These are phyloP conservation scores for Physocladia obscura DNA, from an alignment of 192 early-diverging fungal genomes.

Conservation along the genomic window DNA sequence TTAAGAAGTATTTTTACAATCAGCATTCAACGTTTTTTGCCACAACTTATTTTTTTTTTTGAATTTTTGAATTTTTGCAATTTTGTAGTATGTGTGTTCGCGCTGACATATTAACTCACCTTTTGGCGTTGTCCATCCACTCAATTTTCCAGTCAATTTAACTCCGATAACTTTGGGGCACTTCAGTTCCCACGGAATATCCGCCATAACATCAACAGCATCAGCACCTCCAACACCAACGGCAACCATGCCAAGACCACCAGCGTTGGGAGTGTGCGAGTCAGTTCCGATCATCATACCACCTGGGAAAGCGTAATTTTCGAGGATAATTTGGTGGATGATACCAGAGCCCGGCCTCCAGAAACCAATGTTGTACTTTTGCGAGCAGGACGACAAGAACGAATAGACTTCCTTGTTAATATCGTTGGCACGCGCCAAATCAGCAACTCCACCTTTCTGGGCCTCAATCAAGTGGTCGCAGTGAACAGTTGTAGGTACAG, in stretches of 20 bases:
- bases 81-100: no score
- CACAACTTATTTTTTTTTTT: no score
- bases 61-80: no score
- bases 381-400: conserved; percentile 78
- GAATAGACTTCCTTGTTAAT: conserved; percentile 96
- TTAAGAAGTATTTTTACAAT: background rate
- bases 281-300: conserved; percentile 97
- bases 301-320: conserved; percentile 98
- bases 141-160: conserved; percentile 82
- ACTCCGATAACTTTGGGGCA: conserved; percentile 94
- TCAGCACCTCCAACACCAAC: conserved; percentile 99
- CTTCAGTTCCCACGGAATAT: conserved; percentile 98
- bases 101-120: conserved; percentile 79
- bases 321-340: conserved; percentile 98
- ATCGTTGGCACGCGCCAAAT: conserved; percentile 80
- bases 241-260: conserved; percentile 96
- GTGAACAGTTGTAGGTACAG: conserved; percentile 95
- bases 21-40: no score
- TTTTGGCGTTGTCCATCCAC: conserved; percentile 92
- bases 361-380: conserved; percentile 94
- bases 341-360: conserved; percentile 97
- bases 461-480: conserved; percentile 99
- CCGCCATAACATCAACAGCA: conserved; percentile 98
- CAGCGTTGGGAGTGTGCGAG: conserved; percentile 79
- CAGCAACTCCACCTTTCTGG: conserved; percentile 78